Conservation (phyloP, 208 protist genomes). For the Balamuthia mandrillaris region DNA sequence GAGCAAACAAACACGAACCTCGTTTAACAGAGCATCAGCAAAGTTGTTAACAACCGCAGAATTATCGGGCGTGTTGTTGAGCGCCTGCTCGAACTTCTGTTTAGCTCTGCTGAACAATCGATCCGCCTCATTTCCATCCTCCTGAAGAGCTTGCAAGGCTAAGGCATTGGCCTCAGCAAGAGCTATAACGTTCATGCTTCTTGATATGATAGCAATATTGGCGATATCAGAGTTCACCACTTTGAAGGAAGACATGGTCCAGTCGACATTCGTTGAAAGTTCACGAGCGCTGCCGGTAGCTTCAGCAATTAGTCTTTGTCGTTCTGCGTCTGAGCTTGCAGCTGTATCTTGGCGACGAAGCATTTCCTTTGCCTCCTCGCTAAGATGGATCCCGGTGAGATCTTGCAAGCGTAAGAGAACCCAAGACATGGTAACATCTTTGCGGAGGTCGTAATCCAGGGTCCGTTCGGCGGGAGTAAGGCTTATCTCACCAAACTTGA, state of each 20-base stretch:
- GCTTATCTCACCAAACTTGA: background rate
- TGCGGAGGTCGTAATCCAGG: constrained; percentile 1
- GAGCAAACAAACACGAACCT: background rate
- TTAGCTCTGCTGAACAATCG: background rate
- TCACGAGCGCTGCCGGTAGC: too few relatives aligned
- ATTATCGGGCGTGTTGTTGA: background rate
- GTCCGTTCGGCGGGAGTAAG: background rate
- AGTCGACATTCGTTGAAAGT: too few relatives aligned
- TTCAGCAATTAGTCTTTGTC: too few relatives aligned
- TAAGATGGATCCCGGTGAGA: background rate
- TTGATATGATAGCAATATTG: background rate
- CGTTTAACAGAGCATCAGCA: background rate
- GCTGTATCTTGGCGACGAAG: background rate
- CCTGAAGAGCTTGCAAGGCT: background rate
- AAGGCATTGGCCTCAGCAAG: constrained; percentile 14
- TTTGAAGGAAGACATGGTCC: background rate
- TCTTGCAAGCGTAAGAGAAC: constrained; percentile 1
- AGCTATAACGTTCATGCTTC: background rate
- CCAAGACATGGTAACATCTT: background rate
- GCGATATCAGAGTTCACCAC: constrained; percentile 1
- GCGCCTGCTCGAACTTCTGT: background rate
- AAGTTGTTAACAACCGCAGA: background rate
- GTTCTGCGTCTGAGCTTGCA: too few relatives aligned
- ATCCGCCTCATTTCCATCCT: constrained; percentile 10
- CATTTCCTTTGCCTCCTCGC: background rate